Percentiles rank a stretch among this genome's conserved stretches.
Evolutionary conservation across 2,329 filamentous ascomycete genomes (phyloP).

Genomic region (Aphanoascus verrucosus): DNA sequence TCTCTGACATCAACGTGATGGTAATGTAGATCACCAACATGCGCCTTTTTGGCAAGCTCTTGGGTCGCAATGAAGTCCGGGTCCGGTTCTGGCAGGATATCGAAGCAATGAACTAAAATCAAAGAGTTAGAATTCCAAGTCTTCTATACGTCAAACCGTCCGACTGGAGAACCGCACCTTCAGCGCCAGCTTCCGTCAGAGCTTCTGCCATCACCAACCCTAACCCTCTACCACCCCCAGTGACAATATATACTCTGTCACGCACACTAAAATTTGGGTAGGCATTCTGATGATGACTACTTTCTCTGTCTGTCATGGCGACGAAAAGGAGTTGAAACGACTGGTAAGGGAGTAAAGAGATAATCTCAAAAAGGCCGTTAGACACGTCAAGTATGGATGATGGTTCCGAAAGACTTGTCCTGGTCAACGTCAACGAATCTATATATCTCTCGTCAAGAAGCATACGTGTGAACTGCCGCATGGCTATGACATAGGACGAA

Average conservation of each 20-base stretch:
- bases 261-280: conserved; percentile 41
- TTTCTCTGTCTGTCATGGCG: neutral
- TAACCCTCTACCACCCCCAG: conserved; percentile 36
- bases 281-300: conserved; percentile 13
- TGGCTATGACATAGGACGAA: conserved; percentile 1
- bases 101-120: conserved; percentile 38
- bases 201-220: conserved; percentile 39
- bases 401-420: neutral
- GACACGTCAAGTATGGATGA: neutral
- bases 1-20: conserved; percentile 39
- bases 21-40: conserved; percentile 36
- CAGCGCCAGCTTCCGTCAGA: conserved; percentile 39
- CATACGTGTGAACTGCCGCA: neutral
- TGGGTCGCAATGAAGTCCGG: conserved; percentile 33
- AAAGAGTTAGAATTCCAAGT: neutral
- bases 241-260: conserved; percentile 34
- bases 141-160: neutral
- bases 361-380: neutral
- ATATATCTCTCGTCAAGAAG: neutral
- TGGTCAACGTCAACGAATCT: neutral
- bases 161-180: conserved; percentile 25
- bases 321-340: neutral
- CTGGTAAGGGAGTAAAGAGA: neutral
- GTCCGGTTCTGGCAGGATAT: conserved; percentile 36
- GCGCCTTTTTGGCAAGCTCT: conserved; percentile 24